These are phyloP conservation scores for Volvariella surrecta DNA, from an alignment of 1,284 basidiomycete genomes.

Conservation along the genomic window DNA sequence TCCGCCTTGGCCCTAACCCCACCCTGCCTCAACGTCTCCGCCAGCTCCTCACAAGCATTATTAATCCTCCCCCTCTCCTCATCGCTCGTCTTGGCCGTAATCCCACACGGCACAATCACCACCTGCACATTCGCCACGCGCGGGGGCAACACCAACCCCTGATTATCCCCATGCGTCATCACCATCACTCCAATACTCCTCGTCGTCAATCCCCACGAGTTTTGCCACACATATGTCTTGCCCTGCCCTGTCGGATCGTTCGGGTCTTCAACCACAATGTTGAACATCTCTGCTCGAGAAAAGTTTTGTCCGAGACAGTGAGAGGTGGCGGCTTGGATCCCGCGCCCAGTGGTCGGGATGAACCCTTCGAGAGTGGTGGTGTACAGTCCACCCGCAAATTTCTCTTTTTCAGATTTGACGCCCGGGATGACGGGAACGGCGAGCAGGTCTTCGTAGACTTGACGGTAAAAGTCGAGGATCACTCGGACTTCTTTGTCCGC, in stretches of 20 bases:
- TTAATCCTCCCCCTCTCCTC: conserved; percentile 70
- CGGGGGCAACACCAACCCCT: conserved; percentile 93
- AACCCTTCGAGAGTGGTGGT: conserved; percentile 99
- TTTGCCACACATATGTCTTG: conserved; percentile 82
- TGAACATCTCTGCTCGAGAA: conserved; percentile 93
- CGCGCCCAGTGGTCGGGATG: conserved; percentile 93
- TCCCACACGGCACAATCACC: conserved; percentile 88
- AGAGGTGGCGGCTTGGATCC: conserved; percentile 97
- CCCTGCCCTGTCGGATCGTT: conserved; percentile 57
- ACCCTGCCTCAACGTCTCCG: conserved; percentile 53
- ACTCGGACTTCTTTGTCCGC: conserved; percentile 89
- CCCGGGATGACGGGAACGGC: conserved; percentile 97
- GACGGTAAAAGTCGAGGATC: conserved; percentile 94
- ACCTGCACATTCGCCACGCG: conserved; percentile 91
- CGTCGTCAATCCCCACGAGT: conserved; percentile 98
- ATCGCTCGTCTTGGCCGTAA: conserved; percentile 76
- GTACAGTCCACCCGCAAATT: conserved; percentile 97
- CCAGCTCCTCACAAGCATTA: conserved; percentile 70
- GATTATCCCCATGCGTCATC: conserved; percentile 98
- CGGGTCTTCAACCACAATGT: conserved; percentile 95
- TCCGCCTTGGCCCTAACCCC: conserved; percentile 88
- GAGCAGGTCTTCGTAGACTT: conserved; percentile 95
- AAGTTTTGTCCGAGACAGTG: conserved; percentile 99
- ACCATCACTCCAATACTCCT: conserved; percentile 98
- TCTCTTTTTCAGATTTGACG: conserved; percentile 98